Evolutionary conservation across 2,329 filamentous ascomycete genomes (phyloP), one percentile per base, ranked within the genome.

Genomic region (Trematosphaeria pertusa): DNA sequence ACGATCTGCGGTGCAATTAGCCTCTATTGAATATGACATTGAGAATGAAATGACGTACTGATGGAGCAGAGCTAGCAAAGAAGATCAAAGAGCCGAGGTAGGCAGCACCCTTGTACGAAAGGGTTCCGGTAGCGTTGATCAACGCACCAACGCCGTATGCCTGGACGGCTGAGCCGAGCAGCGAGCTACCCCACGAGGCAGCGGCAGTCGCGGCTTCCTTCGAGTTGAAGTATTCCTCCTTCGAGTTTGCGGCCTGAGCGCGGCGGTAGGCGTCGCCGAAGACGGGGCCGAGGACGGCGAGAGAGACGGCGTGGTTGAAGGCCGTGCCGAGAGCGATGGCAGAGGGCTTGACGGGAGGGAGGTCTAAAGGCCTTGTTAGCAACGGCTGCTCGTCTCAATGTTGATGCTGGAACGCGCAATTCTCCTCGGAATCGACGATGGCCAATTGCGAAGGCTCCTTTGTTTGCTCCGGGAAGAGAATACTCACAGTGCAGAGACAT

Each of bases 81-180:
- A 97, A 97, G 81, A 97, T 88, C 72, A 97, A 80, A 51, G 82
- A 82, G 61, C 94, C 94, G 52, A 97, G 82, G 79, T 97, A 97
- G 46, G 93, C 91, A 55, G 94, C 91, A 63, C 94, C 94, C 85
- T 96, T 97, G 82, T 97, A 97, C 78, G 85, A 91, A 56, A 97
- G 81, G 43, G 93, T 97, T 59, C 91, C 92, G 32, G 93, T 97
- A 59, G 92, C 91, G 75, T 97, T 97, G 81, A 74, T 72, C 43
- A 96, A 80, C 53, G 91, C 91, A 62, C 87, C 91, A 55, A 96
- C 87, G 71, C 91, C 91, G 70, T 96, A 96, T 54, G 87, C 85
- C 81, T 96, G 91, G 51, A 97, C 77, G 50, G 88, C 91, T 47
- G 91, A 94, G 72, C 94, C 94, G 70, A 91, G 80, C 54, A 97